Conservation (phyloP, 352 stramenopile species). For the Pythium biforme region DNA sequence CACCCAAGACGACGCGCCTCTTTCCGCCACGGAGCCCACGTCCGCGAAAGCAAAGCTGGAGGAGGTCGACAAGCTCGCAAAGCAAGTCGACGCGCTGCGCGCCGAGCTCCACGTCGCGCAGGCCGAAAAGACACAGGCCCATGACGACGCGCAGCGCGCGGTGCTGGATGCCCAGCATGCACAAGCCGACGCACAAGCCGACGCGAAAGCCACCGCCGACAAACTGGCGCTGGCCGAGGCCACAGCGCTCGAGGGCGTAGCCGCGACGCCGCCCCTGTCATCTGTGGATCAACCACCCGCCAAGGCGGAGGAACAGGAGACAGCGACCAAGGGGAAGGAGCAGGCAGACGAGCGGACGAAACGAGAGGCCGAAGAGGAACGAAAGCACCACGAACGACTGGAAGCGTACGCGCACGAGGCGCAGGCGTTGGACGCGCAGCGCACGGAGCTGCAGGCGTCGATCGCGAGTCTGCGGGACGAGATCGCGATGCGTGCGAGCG, state of each 20-base stretch:
- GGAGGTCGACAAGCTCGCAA: slow-evolving; percentile 11
- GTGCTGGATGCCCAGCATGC: slow-evolving; percentile 2
- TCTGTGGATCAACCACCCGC: neutral
- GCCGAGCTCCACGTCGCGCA: neutral
- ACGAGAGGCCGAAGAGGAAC: neutral
- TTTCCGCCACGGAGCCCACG: no score
- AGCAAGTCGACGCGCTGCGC: slow-evolving; percentile 21
- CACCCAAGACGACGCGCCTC: no score
- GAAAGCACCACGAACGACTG: slow-evolving; percentile 29
- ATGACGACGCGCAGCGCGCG: slow-evolving; percentile 3
- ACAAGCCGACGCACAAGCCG: slow-evolving; percentile 7
- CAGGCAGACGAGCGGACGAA: neutral
- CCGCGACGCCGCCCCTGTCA: no score
- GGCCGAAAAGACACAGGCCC: slow-evolving; percentile 4
- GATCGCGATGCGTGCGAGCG: slow-evolving; percentile 34
- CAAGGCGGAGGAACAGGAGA: neutral
- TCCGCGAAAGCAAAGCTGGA: neutral
- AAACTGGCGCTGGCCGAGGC: neutral
- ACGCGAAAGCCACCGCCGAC: slow-evolving; percentile 11
- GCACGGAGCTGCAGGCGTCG: slow-evolving; percentile 18
- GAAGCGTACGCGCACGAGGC: slow-evolving; percentile 18
- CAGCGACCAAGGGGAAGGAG: neutral
- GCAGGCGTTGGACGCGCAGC: slow-evolving; percentile 20
- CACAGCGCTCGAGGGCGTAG: neutral
- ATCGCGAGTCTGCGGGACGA: slow-evolving; percentile 39